These are phyloP conservation scores for Suillus occidentalis DNA, from an alignment of 768 basidiomycete genomes.

Conservation along the genomic window DNA sequence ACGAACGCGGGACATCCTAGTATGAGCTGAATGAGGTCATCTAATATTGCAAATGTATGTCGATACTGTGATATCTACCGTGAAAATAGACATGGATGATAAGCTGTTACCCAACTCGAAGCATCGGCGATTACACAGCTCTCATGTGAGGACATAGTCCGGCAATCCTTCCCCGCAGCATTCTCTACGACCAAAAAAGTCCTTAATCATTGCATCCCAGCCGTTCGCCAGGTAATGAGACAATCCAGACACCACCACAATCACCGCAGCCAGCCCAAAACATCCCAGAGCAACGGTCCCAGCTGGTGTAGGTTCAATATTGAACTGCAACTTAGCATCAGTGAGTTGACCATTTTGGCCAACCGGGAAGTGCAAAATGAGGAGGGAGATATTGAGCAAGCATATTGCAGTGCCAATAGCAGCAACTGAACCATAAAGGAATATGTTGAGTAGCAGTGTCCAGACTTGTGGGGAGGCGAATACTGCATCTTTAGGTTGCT, in stretches of 20 bases:
- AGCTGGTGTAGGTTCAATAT: slow-evolving; percentile 8
- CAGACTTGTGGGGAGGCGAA: slow-evolving; percentile 27
- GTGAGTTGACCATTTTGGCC: slow-evolving; percentile 1
- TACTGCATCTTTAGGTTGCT: slow-evolving; percentile 17
- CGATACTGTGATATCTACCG: not conserved
- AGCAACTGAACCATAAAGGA: slow-evolving; percentile 7
- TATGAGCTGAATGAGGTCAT: not conserved
- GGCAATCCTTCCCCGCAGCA: not conserved
- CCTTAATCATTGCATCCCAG: slow-evolving; percentile 6
- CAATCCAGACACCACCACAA: not conserved
- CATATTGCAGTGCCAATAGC: slow-evolving; percentile 10
- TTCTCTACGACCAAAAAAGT: slow-evolving; percentile 3
- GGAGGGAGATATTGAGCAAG: slow-evolving; percentile 12
- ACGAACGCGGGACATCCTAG: not conserved
- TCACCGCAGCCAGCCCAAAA: not conserved
- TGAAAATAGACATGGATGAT: not conserved
- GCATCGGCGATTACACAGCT: not conserved
- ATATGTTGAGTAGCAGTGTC: slow-evolving; percentile 17
- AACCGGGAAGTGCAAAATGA: slow-evolving; percentile 3
- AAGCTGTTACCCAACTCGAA: not conserved
- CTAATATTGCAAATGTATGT: not conserved
- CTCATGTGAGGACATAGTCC: slow-evolving; percentile 5
- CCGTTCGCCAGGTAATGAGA: slow-evolving; percentile 1
- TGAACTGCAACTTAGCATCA: slow-evolving; percentile 3
- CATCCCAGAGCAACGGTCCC: slow-evolving; percentile 9